Percentiles rank a stretch among this genome's conserved stretches.
Evolutionary conservation across 2,329 filamentous ascomycete species (phyloP).

Genomic region (Diplodia seriata): DNA sequence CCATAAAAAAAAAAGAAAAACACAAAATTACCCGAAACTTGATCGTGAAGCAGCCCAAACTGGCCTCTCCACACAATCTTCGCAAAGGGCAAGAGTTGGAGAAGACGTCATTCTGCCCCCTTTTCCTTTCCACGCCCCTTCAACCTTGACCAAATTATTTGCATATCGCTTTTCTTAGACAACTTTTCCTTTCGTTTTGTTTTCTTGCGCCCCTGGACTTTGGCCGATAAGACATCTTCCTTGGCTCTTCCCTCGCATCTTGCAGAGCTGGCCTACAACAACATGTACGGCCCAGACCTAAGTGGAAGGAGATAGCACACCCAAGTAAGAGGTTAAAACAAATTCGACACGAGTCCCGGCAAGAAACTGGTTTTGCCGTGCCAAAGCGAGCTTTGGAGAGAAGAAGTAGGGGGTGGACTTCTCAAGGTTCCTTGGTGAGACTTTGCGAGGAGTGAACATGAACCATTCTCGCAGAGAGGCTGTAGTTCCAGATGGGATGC

Average conservation of each 20-base stretch:
- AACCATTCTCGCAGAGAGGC: background rate
- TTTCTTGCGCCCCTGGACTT: background rate
- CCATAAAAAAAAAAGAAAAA: background rate
- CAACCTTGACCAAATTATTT: background rate
- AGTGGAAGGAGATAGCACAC: background rate
- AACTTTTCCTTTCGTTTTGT: background rate
- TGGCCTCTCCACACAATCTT: background rate
- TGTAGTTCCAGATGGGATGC: background rate
- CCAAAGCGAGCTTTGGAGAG: slow-evolving; percentile 13
- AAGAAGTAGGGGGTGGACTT: background rate
- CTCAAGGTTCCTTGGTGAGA: background rate
- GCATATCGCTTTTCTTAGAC: background rate
- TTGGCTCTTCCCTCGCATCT: background rate
- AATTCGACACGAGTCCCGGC: slow-evolving; percentile 29
- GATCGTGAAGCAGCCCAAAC: background rate
- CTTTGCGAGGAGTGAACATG: background rate
- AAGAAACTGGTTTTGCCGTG: slow-evolving; percentile 5
- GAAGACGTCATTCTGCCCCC: background rate
- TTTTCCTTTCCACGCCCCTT: background rate
- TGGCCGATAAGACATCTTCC: background rate
- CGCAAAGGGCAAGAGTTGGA: background rate
- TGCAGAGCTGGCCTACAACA: background rate
- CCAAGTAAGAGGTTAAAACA: background rate
- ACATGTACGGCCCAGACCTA: background rate
- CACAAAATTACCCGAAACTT: background rate